phyloP scores from a whole-genome alignment of 495 filamentous ascomycete species.

The Neurospora sp. region DNA sequence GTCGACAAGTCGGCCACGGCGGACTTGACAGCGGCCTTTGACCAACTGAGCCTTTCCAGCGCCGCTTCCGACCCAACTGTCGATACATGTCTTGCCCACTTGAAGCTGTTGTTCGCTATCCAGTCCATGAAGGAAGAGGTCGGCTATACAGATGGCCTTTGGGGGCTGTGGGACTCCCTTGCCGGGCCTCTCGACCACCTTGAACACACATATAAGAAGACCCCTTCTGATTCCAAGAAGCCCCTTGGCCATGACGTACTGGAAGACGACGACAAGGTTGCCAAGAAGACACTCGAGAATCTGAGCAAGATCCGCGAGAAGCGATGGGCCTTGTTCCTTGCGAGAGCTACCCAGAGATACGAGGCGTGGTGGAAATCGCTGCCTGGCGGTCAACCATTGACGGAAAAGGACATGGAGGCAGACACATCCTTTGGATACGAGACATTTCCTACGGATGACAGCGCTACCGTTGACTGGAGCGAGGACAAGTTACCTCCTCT shows the following conservation, averaged over 20 bases:
- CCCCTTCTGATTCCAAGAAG: background rate
- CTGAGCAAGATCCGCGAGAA: slow-evolving; percentile 58
- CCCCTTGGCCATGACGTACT: slow-evolving; percentile 2
- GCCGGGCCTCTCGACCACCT: slow-evolving; percentile 20
- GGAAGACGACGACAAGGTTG: slow-evolving; percentile 13
- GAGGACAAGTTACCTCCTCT: slow-evolving; percentile 29
- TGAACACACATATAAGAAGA: slow-evolving; percentile 12
- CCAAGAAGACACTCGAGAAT: slow-evolving; percentile 18
- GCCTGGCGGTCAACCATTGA: slow-evolving; percentile 17
- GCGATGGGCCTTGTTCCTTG: slow-evolving; percentile 68
- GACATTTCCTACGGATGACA: slow-evolving; percentile 9
- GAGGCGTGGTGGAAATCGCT: slow-evolving; percentile 55
- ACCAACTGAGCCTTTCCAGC: slow-evolving; percentile 23
- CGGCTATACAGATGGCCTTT: slow-evolving; percentile 53
- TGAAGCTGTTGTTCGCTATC: slow-evolving; percentile 66
- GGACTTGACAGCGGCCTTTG: slow-evolving; percentile 33
- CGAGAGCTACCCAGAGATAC: slow-evolving; percentile 65
- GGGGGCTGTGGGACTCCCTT: slow-evolving; percentile 46
- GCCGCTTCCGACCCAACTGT: slow-evolving; percentile 16
- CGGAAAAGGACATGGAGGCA: slow-evolving; percentile 21
- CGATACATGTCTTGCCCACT: slow-evolving; percentile 57
- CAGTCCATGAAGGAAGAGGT: slow-evolving; percentile 56
- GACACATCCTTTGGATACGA: slow-evolving; percentile 9
- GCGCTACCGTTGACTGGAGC: slow-evolving; percentile 13
- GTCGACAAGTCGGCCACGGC: background rate